A percentile compares a stretch with the other conserved stretches of the same genome.
Conservation (phyloP, 2,329 filamentous ascomycete species). For the Calonectria hongkongensis region DNA sequence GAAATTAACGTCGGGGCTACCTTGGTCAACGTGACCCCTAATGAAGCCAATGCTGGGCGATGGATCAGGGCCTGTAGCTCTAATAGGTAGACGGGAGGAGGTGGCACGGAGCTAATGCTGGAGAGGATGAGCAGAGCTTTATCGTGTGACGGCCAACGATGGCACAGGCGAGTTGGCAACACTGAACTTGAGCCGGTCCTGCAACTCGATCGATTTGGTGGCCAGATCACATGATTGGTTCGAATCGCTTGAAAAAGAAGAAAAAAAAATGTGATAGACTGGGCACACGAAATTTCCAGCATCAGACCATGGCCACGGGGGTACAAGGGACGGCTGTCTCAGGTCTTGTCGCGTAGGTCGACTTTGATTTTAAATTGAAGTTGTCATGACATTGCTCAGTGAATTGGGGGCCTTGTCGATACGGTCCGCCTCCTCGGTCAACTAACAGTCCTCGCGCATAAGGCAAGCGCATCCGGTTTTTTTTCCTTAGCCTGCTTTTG, state of each 20-base stretch:
- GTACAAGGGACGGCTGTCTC: constrained; percentile 29
- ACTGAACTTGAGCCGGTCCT: constrained; percentile 39
- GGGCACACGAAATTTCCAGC: constrained; percentile 42
- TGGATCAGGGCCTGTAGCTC: constrained; percentile 30
- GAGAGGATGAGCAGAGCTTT: constrained; percentile 37
- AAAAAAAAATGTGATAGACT: constrained; percentile 41
- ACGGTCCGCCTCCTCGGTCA: constrained; percentile 6
- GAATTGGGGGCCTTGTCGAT: constrained; percentile 18
- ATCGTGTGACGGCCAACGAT: constrained; percentile 51
- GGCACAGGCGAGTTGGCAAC: constrained; percentile 46
- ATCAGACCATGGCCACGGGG: constrained; percentile 29
- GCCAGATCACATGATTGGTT: constrained; percentile 54
- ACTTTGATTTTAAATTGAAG: constrained; percentile 1
- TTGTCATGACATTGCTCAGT: constrained; percentile 8
- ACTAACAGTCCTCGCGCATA: constrained; percentile 1
- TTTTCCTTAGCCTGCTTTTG: neutral
- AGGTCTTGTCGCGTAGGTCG: constrained; percentile 9
- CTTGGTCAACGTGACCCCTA: constrained; percentile 40
- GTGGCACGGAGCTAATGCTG: constrained; percentile 40
- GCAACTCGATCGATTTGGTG: constrained; percentile 43
- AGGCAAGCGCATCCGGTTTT: neutral
- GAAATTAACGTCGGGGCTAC: constrained; percentile 24
- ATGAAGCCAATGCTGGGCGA: constrained; percentile 32
- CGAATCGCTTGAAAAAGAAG: constrained; percentile 39
- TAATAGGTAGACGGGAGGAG: constrained; percentile 28